Evolutionary conservation across 352 stramenopile species (phyloP), one percentile per base, ranked within the genome.

Genomic region (Globisporangium yorkense): DNA sequence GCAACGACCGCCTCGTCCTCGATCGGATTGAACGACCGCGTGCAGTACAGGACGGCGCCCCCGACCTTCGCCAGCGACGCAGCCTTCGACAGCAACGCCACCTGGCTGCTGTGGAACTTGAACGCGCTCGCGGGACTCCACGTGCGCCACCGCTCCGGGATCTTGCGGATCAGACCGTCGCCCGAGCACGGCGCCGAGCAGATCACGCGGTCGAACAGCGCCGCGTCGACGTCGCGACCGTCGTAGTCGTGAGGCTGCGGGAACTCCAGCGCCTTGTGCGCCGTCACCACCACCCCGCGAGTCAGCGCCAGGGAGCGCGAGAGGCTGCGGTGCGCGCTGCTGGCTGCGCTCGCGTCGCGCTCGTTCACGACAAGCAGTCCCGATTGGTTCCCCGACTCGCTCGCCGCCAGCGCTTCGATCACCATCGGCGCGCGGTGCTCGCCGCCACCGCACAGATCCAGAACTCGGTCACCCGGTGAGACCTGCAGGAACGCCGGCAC

Each of bases 401-500:
- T 62, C 31, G 61, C 52, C 8, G 37, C 44, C 8, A 67, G 56
- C 46, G 24, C 47, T 51, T 88, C 77, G 35, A 77, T 48, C 21
- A 91, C 63, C 52, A 81, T 80, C 5, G 80, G 76, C 0, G 80
- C 79, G 48, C 77, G 79, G 60, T 88, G 71, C 57, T 91, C 80
- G 21, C 82, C 79, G 51, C 72, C 80, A 39, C 80, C 78, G 39
- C 80, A 88, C 21, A 92, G 68, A 67, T 92, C 78, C 8, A 89
- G 56, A 31, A 92, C 71, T 15, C 68, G 68, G 63, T 98, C 76
- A 50, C 94, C 74, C 4, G 84, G 85, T 59, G 94, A 59, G 0
- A 94, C 74, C 63, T 96, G 71, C 20, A 99, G 80, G 51, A 99
- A 97, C 43, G 96, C 72, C 3, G 97, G 94, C 5, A 98, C 84